phyloP scores from a whole-genome alignment of 306 rosid species.

The Urtica urens region DNA sequence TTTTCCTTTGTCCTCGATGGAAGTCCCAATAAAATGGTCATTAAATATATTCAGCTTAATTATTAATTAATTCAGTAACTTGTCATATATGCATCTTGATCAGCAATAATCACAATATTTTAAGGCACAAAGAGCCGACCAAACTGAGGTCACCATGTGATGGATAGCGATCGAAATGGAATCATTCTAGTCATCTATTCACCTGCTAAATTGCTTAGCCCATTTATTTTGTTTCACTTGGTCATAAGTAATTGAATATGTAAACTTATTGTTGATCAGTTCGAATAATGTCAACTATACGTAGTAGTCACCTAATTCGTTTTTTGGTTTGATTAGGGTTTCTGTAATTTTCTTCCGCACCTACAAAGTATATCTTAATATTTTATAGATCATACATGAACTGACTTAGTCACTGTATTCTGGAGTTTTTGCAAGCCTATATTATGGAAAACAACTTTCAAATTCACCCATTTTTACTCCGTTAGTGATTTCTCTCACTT shows the following conservation, averaged over 20 bases:
- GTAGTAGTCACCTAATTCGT: neutral
- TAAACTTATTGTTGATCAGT: neutral
- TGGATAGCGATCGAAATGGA: slow-evolving; percentile 64
- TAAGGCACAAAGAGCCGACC: slow-evolving; percentile 51
- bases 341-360: neutral
- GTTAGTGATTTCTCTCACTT: neutral
- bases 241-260: neutral
- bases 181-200: slow-evolving; percentile 45
- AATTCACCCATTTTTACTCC: slow-evolving; percentile 6
- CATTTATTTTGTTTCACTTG: slow-evolving; percentile 6
- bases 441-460: slow-evolving; percentile 2
- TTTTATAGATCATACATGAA: neutral
- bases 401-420: neutral
- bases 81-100: slow-evolving; percentile 33
- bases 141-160: slow-evolving; percentile 63
- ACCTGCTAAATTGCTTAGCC: slow-evolving; percentile 23
- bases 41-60: slow-evolving; percentile 8
- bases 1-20: slow-evolving; percentile 48
- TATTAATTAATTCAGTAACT: slow-evolving; percentile 19
- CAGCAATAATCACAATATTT: slow-evolving; percentile 33
- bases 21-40: slow-evolving; percentile 41
- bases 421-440: neutral
- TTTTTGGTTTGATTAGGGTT: neutral
- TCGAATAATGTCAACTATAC: slow-evolving; percentile 41
- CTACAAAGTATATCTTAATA: neutral